Conservation (phyloP, 805 yeast species). For the Barnettozyma californica region DNA sequence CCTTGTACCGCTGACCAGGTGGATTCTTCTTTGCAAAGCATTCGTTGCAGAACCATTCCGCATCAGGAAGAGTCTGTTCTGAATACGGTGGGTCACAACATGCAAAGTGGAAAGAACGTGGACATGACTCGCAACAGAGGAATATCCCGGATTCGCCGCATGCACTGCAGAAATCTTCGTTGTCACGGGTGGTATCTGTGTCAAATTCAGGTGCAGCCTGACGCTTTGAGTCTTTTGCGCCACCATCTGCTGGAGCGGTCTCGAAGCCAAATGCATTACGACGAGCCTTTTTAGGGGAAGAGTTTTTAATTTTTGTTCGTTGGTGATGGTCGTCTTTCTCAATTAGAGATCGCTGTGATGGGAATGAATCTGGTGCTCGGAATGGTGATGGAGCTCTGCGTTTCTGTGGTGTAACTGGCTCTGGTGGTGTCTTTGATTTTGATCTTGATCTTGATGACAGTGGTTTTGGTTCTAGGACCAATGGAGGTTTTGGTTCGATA, state of each 20-base stretch:
- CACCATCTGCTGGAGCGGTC: background rate
- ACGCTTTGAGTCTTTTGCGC: slow-evolving; percentile 28
- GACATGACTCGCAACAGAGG: slow-evolving; percentile 91
- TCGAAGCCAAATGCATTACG: slow-evolving; percentile 43
- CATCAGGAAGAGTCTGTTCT: slow-evolving; percentile 72
- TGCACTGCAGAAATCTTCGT: slow-evolving; percentile 87
- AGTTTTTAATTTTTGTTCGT: slow-evolving; percentile 22
- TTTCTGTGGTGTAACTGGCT: slow-evolving; percentile 11
- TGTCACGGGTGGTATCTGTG: slow-evolving; percentile 35
- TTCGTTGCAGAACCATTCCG: slow-evolving; percentile 83
- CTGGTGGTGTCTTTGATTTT: slow-evolving; percentile 8
- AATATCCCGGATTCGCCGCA: slow-evolving; percentile 89
- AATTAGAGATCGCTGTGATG: background rate
- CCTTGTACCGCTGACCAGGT: slow-evolving; percentile 28
- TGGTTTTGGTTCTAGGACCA: slow-evolving; percentile 4
- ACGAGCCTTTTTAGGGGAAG: slow-evolving; percentile 27
- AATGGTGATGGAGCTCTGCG: slow-evolving; percentile 12
- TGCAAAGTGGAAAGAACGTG: slow-evolving; percentile 83
- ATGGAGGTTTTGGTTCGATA: background rate
- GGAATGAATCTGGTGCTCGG: background rate
- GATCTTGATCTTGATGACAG: background rate
- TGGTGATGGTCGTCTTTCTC: slow-evolving; percentile 8
- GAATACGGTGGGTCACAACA: slow-evolving; percentile 90
- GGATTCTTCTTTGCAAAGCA: slow-evolving; percentile 47
- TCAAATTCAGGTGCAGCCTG: slow-evolving; percentile 25